Conservation (phyloP, 768 basidiomycete genomes). For the Russula emetica region DNA sequence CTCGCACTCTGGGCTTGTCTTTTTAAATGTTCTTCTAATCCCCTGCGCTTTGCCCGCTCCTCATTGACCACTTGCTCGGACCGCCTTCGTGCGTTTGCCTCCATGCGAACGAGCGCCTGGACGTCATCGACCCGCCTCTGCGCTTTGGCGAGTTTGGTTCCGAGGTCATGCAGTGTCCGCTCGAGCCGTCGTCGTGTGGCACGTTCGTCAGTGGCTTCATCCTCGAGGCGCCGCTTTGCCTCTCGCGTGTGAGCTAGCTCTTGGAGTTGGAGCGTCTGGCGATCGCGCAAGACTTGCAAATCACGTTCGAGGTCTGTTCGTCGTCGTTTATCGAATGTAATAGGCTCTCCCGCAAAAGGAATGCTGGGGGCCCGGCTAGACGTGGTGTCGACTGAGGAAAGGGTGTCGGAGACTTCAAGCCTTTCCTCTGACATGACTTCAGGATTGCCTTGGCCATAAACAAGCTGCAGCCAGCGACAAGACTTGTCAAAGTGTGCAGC, state of each 20-base stretch:
- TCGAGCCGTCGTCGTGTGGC: constrained; percentile 30
- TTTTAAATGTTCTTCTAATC: constrained; percentile 12
- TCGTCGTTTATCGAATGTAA: constrained; percentile 10
- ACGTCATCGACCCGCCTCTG: constrained; percentile 13
- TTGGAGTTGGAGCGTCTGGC: constrained; percentile 32
- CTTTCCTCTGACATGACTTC: constrained; percentile 7
- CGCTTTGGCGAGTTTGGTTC: constrained; percentile 13
- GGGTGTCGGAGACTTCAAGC: constrained; percentile 4
- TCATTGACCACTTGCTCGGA: constrained; percentile 13
- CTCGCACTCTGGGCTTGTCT: constrained; percentile 13
- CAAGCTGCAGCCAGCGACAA: constrained; percentile 45
- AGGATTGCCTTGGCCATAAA: constrained; percentile 39
- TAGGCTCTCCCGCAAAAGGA: neutral
- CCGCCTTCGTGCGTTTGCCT: constrained; percentile 11
- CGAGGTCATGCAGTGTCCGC: constrained; percentile 18
- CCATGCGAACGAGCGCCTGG: constrained; percentile 15
- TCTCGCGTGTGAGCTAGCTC: constrained; percentile 36
- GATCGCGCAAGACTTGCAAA: constrained; percentile 39
- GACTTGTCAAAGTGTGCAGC: constrained; percentile 41
- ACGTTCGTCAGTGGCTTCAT: constrained; percentile 32
- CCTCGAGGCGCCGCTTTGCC: constrained; percentile 46
- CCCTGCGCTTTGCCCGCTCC: constrained; percentile 17
- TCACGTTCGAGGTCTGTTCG: constrained; percentile 36
- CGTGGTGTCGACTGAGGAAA: neutral
- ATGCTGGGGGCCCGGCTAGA: neutral